Evolutionary conservation across 768 basidiomycete genomes (phyloP).

Genomic region (Hypholoma sublateritium): DNA sequence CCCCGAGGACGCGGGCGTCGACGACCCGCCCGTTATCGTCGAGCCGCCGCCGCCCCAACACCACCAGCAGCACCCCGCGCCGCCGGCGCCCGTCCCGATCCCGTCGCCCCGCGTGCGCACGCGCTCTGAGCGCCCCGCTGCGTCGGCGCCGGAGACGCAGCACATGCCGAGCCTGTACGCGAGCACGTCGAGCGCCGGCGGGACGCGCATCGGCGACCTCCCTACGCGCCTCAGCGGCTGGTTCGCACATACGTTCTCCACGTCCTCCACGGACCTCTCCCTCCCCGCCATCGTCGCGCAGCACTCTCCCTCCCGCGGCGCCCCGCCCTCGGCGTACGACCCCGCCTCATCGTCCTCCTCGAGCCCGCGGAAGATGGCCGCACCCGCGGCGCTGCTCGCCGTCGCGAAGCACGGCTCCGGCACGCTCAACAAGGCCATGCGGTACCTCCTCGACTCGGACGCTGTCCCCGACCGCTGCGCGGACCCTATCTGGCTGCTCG

Average conservation of each 20-base stretch:
- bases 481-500: conserved; percentile 89
- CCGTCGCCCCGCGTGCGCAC: conserved; percentile 47
- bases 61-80: too few species aligned
- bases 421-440: conserved; percentile 70
- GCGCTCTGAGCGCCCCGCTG: conserved; percentile 55
- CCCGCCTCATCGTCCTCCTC: conserved; percentile 10
- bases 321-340: not conserved
- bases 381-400: conserved; percentile 50
- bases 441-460: conserved; percentile 90
- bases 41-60: conserved; percentile 49
- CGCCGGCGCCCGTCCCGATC: not conserved
- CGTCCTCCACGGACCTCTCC: conserved; percentile 71
- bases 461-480: conserved; percentile 78
- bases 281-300: conserved; percentile 60
- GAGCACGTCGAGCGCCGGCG: not conserved
- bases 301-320: conserved; percentile 22
- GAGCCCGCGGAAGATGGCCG: conserved; percentile 22
- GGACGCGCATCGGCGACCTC: conserved; percentile 58
- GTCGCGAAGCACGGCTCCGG: conserved; percentile 65
- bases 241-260: conserved; percentile 76
- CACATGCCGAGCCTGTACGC: conserved; percentile 24
- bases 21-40: conserved; percentile 61
- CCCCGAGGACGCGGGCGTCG: conserved; percentile 38
- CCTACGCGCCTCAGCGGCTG: conserved; percentile 78
- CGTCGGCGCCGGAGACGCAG: conserved; percentile 26